Conservation (phyloP, 2,329 filamentous ascomycete genomes). For the Annulohypoxylon truncatum region DNA sequence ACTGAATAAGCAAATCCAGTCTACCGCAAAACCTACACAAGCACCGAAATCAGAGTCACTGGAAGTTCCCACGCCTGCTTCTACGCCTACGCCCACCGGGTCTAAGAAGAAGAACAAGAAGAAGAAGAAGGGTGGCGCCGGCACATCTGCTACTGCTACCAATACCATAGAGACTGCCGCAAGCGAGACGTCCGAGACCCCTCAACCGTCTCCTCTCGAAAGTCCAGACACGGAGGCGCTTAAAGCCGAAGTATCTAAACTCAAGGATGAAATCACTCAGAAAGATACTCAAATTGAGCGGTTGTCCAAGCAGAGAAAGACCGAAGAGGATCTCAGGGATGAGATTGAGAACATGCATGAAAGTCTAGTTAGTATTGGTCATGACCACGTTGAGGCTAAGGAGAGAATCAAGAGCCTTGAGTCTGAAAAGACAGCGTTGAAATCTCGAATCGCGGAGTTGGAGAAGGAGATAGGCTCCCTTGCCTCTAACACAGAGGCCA, state of each 20-base stretch:
- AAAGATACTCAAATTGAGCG: slow-evolving; percentile 80
- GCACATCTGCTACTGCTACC: slow-evolving; percentile 16
- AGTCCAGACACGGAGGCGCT: slow-evolving; percentile 53
- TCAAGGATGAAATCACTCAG: slow-evolving; percentile 66
- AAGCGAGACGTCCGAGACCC: slow-evolving; percentile 53
- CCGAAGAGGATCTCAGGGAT: slow-evolving; percentile 82
- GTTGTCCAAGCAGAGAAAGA: slow-evolving; percentile 75
- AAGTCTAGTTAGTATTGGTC: slow-evolving; percentile 80
- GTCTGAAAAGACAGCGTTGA: slow-evolving; percentile 73
- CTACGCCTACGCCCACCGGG: slow-evolving; percentile 42
- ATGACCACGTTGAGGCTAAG: slow-evolving; percentile 86
- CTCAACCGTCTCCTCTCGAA: slow-evolving; percentile 48
- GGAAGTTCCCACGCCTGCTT: slow-evolving; percentile 44
- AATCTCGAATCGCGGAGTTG: slow-evolving; percentile 72
- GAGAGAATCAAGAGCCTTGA: slow-evolving; percentile 78
- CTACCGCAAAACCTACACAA: slow-evolving; percentile 22
- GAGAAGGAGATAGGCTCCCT: slow-evolving; percentile 73
- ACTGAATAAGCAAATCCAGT: slow-evolving; percentile 54
- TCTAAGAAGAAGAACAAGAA: slow-evolving; percentile 85
- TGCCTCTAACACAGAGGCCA: slow-evolving; percentile 55
- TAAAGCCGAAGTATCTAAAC: slow-evolving; percentile 61
- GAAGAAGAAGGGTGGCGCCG: slow-evolving; percentile 82
- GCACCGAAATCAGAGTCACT: slow-evolving; percentile 43
- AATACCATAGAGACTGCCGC: slow-evolving; percentile 55
- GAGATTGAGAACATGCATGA: slow-evolving; percentile 88